These are phyloP conservation scores for Dactylellina parvicollis DNA, from an alignment of 2,329 filamentous ascomycete species.

Conservation along the genomic window DNA sequence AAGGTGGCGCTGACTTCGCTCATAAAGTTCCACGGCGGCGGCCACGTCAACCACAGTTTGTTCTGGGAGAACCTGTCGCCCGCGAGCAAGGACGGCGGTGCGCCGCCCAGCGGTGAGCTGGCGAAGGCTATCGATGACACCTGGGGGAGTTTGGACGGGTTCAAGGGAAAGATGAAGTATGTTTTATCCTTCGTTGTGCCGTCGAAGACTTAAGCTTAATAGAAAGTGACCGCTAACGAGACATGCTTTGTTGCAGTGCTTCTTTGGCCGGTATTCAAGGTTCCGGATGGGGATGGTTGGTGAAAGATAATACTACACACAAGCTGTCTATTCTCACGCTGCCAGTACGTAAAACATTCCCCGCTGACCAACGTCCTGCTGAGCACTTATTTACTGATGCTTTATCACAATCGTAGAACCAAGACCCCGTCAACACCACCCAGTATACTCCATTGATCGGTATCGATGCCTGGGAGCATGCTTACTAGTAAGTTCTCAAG, in stretches of 20 bases:
- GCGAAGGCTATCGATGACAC: conserved; percentile 60
- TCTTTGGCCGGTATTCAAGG: conserved; percentile 71
- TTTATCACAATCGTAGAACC: conserved; percentile 67
- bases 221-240: too few relatives aligned
- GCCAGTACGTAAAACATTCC: conserved; percentile 64
- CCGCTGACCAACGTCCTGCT: conserved; percentile 11
- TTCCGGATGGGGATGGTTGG: conserved; percentile 69
- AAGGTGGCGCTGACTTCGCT: conserved; percentile 69
- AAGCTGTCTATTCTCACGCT: conserved; percentile 74
- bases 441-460: conserved; percentile 84
- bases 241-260: conserved; percentile 56
- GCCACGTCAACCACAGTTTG: conserved; percentile 74
- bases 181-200: not conserved
- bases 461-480: conserved; percentile 96
- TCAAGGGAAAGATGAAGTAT: conserved; percentile 69
- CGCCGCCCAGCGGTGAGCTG: conserved; percentile 67
- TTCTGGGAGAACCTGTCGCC: conserved; percentile 78
- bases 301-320: conserved; percentile 68
- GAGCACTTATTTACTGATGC: not conserved
- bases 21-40: conserved; percentile 74
- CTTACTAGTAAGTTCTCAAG: conserved; percentile 76
- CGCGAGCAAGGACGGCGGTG: conserved; percentile 71
- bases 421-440: conserved; percentile 82
- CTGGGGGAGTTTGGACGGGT: conserved; percentile 67
- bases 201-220: not conserved